These are phyloP conservation scores for Xylaria intraflava DNA, from an alignment of 495 filamentous ascomycete genomes.

Conservation along the genomic window DNA sequence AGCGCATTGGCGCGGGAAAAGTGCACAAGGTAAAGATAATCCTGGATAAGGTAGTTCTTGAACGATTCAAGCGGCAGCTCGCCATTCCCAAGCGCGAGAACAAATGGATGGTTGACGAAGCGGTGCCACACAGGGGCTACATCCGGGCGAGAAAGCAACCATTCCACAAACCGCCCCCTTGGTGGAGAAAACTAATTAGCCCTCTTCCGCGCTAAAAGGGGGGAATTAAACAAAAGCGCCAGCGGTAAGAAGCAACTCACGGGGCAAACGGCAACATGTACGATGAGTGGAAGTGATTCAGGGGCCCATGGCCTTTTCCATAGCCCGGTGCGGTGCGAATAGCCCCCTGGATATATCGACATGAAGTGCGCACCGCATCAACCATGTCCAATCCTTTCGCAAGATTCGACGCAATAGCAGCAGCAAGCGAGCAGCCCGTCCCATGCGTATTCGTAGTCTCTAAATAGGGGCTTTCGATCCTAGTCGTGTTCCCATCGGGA, in stretches of 20 bases:
- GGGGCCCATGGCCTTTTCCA: slow-evolving; percentile 77
- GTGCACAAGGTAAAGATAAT: slow-evolving; percentile 86
- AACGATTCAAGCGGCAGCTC: slow-evolving; percentile 66
- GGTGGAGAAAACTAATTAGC: background rate
- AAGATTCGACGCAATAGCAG: slow-evolving; percentile 85
- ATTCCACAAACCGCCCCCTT: slow-evolving; percentile 79
- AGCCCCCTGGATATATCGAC: slow-evolving; percentile 74
- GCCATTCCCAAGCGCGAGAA: slow-evolving; percentile 65
- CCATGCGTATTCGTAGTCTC: slow-evolving; percentile 81
- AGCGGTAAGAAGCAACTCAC: slow-evolving; percentile 42
- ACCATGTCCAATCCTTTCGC: slow-evolving; percentile 53
- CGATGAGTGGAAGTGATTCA: slow-evolving; percentile 90
- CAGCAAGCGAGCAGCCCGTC: slow-evolving; percentile 91
- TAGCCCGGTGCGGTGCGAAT: slow-evolving; percentile 70
- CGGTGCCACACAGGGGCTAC: slow-evolving; percentile 62
- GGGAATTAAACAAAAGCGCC: background rate
- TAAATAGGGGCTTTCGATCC: slow-evolving; percentile 63
- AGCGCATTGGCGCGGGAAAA: slow-evolving; percentile 81
- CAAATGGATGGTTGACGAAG: slow-evolving; percentile 76
- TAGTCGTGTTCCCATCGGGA: slow-evolving; percentile 38
- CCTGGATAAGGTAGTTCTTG: slow-evolving; percentile 80
- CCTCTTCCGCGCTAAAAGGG: slow-evolving; percentile 2
- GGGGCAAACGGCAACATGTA: slow-evolving; percentile 73
- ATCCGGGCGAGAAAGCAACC: slow-evolving; percentile 68
- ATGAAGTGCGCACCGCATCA: slow-evolving; percentile 61